Evolutionary conservation across 2,329 filamentous ascomycete genomes (phyloP), one percentile per base, ranked within the genome.

Genomic region (Microcera coccophila): DNA sequence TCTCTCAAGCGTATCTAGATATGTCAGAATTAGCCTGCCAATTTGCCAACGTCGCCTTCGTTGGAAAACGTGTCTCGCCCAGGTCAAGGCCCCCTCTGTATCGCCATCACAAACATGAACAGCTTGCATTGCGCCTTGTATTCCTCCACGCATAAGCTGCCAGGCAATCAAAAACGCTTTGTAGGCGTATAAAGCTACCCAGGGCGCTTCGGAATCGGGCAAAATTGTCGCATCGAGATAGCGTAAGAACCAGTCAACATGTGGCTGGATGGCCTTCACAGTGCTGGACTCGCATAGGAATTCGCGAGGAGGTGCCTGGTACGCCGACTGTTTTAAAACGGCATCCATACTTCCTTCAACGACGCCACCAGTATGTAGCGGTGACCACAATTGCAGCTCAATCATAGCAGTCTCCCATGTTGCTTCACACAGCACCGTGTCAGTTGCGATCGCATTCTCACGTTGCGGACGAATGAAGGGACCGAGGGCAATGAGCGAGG

Each of bases 321-420:
- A 54, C 2, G 62, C 61, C 9, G 58, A 57, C 21, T 64, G 62
- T 8, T 49, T 56, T 20, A 69, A 39, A 15, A 66, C 53, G 1
- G 58, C 57, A 28, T 69, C 64, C 36, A 70, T 59, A 20, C 58
- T 66, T 10, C 58, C 58, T 9, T 56, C 62, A 0, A 70, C 62
- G 14, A 69, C 64, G 1, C 66, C 67, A 3, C 60, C 57, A 0
- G 66, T 70, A 41, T 70, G 67, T 3, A 63, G 58, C 3, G 64
- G 63, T 1, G 66, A 69, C 67, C 67, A 70, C 29, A 70, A 58
- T 37, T 67, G 65, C 4, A 69, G 51, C 39, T 70, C 67, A 16
- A 70, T 60, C 66, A 69, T 70, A 26, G 66, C 67, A 7, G 59
- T 67, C 33, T 68, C 55, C 67, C 67, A 70, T 5, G 64, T 66